Conservation (phyloP, 75 land plant genomes). For the Chamaecyparis obtusa region DNA sequence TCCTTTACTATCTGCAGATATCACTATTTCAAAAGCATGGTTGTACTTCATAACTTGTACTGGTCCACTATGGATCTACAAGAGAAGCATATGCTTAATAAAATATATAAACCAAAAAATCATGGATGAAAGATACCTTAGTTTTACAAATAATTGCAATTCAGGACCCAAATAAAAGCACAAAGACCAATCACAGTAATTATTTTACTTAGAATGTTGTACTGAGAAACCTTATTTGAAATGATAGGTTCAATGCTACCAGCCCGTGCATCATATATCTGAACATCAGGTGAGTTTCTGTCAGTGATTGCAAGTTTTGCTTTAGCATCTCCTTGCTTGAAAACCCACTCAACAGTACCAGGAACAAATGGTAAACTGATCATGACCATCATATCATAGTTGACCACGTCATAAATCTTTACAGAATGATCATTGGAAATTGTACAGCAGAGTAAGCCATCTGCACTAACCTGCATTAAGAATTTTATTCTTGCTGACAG, state of each 20-base stretch:
- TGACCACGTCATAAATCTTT: conserved; percentile 95
- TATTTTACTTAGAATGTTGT: not conserved
- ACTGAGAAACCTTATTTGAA: conserved; percentile 60
- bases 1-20: conserved; percentile 89
- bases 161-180: not conserved
- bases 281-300: conserved; percentile 57
- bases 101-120: not conserved
- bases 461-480: conserved; percentile 90
- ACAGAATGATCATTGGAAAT: conserved; percentile 85
- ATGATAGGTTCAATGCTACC: conserved; percentile 81
- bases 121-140: not conserved
- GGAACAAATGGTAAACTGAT: conserved; percentile 77
- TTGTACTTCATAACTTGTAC: conserved; percentile 83
- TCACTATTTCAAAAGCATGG: conserved; percentile 63
- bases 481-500: conserved; percentile 33
- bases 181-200: not conserved
- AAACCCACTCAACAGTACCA: conserved; percentile 92
- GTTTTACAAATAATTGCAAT: not conserved
- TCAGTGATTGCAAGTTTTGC: conserved; percentile 94
- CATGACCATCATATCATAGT: conserved; percentile 99
- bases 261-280: conserved; percentile 89
- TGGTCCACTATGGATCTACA: conserved; percentile 76
- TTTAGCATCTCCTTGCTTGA: conserved; percentile 88
- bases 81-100: not conserved
- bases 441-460: conserved; percentile 98